Conservation (phyloP, 441 rosid genomes). For the Croton setiger region DNA sequence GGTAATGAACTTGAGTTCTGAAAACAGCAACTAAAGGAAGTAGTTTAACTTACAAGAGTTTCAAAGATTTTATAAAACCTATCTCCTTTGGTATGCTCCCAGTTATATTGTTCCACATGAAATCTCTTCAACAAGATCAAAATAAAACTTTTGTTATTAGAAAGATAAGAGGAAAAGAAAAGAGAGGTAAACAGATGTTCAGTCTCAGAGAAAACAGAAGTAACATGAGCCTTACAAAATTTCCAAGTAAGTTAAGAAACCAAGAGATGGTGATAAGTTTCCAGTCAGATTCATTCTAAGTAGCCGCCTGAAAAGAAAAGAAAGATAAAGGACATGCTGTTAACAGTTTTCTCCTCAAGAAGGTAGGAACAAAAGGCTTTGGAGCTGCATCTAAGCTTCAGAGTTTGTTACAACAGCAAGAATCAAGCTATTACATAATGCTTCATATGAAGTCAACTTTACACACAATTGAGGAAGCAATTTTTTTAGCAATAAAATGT, state of each 20-base stretch:
- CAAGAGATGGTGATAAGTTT: conserved; percentile 75
- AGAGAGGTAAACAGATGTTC: not conserved
- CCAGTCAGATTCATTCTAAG: conserved; percentile 73
- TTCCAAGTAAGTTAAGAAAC: conserved; percentile 48
- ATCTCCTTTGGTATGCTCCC: conserved; percentile 93
- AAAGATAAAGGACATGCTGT: not conserved
- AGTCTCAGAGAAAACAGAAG: not conserved
- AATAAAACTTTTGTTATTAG: conserved; percentile 18
- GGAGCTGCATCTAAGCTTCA: not conserved
- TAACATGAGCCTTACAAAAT: conserved; percentile 53
- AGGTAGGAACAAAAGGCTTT: not conserved
- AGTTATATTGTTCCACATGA: conserved; percentile 86
- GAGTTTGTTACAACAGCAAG: not conserved
- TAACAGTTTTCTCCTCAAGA: not conserved
- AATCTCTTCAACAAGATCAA: conserved; percentile 50
- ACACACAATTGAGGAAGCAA: not conserved
- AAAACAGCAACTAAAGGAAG: conserved; percentile 16
- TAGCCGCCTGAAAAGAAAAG: conserved; percentile 59
- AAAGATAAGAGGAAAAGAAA: not conserved
- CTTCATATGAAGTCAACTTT: not conserved
- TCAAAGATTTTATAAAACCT: conserved; percentile 66
- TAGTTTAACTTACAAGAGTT: conserved; percentile 67
- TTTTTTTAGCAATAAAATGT: not conserved
- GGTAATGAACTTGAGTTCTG: not conserved
- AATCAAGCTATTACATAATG: not conserved